Conservation (phyloP, 2,329 filamentous ascomycete species). For the Pseudogymnoascus sp. region DNA sequence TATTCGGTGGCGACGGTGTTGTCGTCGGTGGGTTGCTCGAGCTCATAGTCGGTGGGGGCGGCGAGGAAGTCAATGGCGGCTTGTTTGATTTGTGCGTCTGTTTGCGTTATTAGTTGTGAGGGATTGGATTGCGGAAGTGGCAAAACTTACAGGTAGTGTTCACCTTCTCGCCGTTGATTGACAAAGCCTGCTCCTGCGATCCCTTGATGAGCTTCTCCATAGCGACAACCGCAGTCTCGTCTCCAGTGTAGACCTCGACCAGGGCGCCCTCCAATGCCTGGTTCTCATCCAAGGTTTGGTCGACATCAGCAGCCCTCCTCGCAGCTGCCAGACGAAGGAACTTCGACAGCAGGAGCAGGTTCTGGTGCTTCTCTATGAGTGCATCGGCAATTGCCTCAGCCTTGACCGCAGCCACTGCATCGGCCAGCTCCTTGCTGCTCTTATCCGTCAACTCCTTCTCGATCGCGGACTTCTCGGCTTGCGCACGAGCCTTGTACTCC, state of each 20-base stretch:
- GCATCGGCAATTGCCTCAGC: conserved; percentile 48
- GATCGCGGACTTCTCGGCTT: conserved; percentile 51
- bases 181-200: conserved; percentile 57
- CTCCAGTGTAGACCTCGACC: conserved; percentile 70
- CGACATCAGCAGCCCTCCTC: conserved; percentile 59
- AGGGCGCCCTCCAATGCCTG: conserved; percentile 75
- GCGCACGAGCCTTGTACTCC: conserved; percentile 58
- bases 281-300: conserved; percentile 62
- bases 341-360: conserved; percentile 64
- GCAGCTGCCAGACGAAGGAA: conserved; percentile 74
- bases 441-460: conserved; percentile 50
- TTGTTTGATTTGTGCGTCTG: conserved; percentile 54
- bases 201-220: conserved; percentile 74
- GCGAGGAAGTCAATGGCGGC: conserved; percentile 47
- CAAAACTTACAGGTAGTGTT: conserved; percentile 62
- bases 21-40: conserved; percentile 22
- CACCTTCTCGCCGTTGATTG: conserved; percentile 57
- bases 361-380: conserved; percentile 49
- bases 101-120: conserved; percentile 15
- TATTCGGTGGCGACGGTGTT: conserved; percentile 28
- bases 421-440: conserved; percentile 39
- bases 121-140: background rate
- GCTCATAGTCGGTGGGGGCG: conserved; percentile 25
- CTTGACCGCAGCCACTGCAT: conserved; percentile 44
- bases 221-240: conserved; percentile 64